phyloP scores from a whole-genome alignment of 2,329 filamentous ascomycete species.

The Epicoccum nigrum region DNA sequence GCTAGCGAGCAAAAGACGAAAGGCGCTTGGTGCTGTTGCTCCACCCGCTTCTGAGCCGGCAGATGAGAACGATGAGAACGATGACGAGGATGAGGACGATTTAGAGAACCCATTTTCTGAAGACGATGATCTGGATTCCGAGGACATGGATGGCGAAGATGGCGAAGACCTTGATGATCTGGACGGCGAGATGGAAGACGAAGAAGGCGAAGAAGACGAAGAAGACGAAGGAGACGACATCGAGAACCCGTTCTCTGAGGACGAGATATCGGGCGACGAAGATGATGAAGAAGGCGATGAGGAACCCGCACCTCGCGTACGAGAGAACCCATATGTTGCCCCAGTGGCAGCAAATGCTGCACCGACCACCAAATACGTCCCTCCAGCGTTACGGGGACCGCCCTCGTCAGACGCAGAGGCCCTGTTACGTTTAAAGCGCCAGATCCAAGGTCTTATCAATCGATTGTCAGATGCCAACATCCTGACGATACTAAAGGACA shows the following conservation, averaged over 20 bases:
- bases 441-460: slow-evolving; percentile 88
- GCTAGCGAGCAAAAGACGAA: slow-evolving; percentile 63
- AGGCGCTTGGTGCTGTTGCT: slow-evolving; percentile 47
- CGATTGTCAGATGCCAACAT: slow-evolving; percentile 91
- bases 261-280: slow-evolving; percentile 32
- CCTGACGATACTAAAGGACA: slow-evolving; percentile 78
- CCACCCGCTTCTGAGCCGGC: slow-evolving; percentile 18
- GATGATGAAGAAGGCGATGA: slow-evolving; percentile 1
- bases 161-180: slow-evolving; percentile 27
- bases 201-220: slow-evolving; percentile 28
- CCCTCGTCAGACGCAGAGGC: slow-evolving; percentile 69
- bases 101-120: slow-evolving; percentile 21
- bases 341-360: slow-evolving; percentile 59
- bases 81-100: slow-evolving; percentile 21
- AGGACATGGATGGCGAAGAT: slow-evolving; percentile 31
- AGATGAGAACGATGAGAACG: slow-evolving; percentile 38
- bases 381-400: slow-evolving; percentile 77
- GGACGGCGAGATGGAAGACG: slow-evolving; percentile 46
- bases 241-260: slow-evolving; percentile 40
- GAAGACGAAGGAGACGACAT: slow-evolving; percentile 30
- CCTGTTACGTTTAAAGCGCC: slow-evolving; percentile 72
- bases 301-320: slow-evolving; percentile 49
- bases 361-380: slow-evolving; percentile 75
- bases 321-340: slow-evolving; percentile 89
- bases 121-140: slow-evolving; percentile 43